Percentiles rank a stretch among this genome's conserved stretches.
Conservation (phyloP, 257 asterid genomes). For the Jacaranda mimosifolia region DNA sequence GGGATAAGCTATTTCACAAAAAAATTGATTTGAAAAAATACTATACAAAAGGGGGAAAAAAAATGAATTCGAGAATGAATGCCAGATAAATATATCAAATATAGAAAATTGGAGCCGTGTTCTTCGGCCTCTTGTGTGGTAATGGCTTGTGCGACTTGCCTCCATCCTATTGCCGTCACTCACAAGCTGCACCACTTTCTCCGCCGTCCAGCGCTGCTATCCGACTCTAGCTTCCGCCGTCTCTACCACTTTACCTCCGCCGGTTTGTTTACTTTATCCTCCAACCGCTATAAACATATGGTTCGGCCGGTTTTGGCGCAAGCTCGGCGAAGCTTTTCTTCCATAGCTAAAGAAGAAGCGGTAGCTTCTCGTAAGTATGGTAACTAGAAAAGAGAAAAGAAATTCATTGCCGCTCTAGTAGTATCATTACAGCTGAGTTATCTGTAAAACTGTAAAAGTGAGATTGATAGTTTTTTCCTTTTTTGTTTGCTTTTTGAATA, state of each 20-base stretch:
- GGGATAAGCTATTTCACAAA: too few relatives aligned
- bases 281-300: slow-evolving; percentile 33
- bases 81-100: too few relatives aligned
- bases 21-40: too few relatives aligned
- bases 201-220: slow-evolving; percentile 34
- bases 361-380: slow-evolving; percentile 70
- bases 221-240: slow-evolving; percentile 29
- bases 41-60: too few relatives aligned
- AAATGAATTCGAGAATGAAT: too few relatives aligned
- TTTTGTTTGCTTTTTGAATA: slow-evolving; percentile 42
- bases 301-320: slow-evolving; percentile 49
- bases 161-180: slow-evolving; percentile 44
- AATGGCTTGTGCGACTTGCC: slow-evolving; percentile 58
- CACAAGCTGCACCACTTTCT: slow-evolving; percentile 43
- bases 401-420: neutral
- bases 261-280: slow-evolving; percentile 15
- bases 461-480: neutral
- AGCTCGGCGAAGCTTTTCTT: slow-evolving; percentile 67
- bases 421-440: neutral
- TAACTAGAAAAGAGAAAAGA: neutral
- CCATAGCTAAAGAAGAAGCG: slow-evolving; percentile 48
- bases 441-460: neutral
- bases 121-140: slow-evolving; percentile 24
- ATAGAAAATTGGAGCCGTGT: neutral
- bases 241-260: slow-evolving; percentile 33